Conservation (phyloP, 148 eudicot genomes). For the Fagopyrum homotropicum region DNA sequence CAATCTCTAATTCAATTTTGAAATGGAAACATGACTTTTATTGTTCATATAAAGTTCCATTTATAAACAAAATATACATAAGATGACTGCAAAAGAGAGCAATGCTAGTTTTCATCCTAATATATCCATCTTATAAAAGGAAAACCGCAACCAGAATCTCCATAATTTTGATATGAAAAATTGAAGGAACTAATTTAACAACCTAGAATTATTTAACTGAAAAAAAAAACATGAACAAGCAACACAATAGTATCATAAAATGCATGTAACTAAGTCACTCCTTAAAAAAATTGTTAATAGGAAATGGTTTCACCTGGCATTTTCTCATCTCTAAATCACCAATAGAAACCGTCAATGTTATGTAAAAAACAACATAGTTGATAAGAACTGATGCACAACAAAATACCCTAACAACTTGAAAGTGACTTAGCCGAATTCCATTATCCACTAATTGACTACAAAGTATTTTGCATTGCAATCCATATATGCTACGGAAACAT, state of each 20-base stretch:
- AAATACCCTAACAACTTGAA: not conserved
- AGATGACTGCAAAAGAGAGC: too few species aligned
- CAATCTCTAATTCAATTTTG: too few species aligned
- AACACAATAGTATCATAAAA: constrained; percentile 7
- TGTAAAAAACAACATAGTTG: not conserved
- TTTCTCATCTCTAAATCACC: not conserved
- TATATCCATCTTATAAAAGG: too few species aligned
- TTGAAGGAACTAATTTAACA: not conserved
- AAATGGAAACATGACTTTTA: too few species aligned
- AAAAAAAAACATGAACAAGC: not conserved
- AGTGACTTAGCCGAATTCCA: not conserved
- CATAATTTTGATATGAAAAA: too few species aligned
- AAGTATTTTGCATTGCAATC: not conserved
- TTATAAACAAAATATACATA: too few species aligned
- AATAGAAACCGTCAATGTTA: not conserved
- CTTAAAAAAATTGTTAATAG: too few species aligned
- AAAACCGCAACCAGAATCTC: too few species aligned
- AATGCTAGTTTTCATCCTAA: too few species aligned
- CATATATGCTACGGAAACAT: not conserved
- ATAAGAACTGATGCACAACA: not conserved
- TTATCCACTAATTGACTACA: not conserved
- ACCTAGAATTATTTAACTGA: not conserved
- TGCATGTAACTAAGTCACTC: too few species aligned
- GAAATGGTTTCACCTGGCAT: constrained; percentile 11
- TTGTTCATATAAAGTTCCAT: too few species aligned